Conservation (phyloP, 2,329 filamentous ascomycete species). For the Botryotinia globosa region DNA sequence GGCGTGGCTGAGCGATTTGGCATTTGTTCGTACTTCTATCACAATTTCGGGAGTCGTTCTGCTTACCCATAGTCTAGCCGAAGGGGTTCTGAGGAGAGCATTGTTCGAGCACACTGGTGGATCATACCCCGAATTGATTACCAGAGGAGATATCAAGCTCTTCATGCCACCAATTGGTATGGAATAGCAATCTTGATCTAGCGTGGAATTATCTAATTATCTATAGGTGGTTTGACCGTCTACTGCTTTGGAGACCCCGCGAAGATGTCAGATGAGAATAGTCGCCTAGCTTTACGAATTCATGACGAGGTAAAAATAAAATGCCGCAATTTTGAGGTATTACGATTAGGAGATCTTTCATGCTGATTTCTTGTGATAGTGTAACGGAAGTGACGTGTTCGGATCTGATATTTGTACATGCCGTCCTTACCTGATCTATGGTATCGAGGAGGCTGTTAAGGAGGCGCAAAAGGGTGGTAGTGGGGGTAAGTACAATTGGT, state of each 20-base stretch:
- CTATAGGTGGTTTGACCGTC: slow-evolving; percentile 70
- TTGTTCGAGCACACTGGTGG: slow-evolving; percentile 95
- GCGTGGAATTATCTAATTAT: slow-evolving; percentile 19
- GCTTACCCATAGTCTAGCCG: slow-evolving; percentile 78
- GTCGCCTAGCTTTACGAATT: slow-evolving; percentile 77
- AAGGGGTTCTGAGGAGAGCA: slow-evolving; percentile 78
- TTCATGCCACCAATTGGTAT: slow-evolving; percentile 91
- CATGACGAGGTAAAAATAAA: slow-evolving; percentile 55
- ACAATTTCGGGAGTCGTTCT: slow-evolving; percentile 34
- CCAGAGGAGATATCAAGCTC: slow-evolving; percentile 87
- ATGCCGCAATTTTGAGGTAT: slow-evolving; percentile 16
- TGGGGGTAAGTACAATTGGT: slow-evolving; percentile 23
- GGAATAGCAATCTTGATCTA: slow-evolving; percentile 65
- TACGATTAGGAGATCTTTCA: slow-evolving; percentile 16
- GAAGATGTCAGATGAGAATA: slow-evolving; percentile 85
- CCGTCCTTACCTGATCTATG: slow-evolving; percentile 91
- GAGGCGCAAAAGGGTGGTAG: slow-evolving; percentile 68
- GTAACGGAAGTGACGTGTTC: slow-evolving; percentile 96
- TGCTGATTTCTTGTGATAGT: slow-evolving; percentile 46
- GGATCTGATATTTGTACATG: slow-evolving; percentile 98
- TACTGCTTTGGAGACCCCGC: slow-evolving; percentile 96
- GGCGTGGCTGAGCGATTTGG: slow-evolving; percentile 90
- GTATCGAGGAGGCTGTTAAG: slow-evolving; percentile 95
- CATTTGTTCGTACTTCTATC: slow-evolving; percentile 47
- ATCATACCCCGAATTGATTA: slow-evolving; percentile 95